These are phyloP conservation scores for Kurtzmaniella quercitrusa DNA, from an alignment of 1,139 yeast genomes.

Conservation along the genomic window DNA sequence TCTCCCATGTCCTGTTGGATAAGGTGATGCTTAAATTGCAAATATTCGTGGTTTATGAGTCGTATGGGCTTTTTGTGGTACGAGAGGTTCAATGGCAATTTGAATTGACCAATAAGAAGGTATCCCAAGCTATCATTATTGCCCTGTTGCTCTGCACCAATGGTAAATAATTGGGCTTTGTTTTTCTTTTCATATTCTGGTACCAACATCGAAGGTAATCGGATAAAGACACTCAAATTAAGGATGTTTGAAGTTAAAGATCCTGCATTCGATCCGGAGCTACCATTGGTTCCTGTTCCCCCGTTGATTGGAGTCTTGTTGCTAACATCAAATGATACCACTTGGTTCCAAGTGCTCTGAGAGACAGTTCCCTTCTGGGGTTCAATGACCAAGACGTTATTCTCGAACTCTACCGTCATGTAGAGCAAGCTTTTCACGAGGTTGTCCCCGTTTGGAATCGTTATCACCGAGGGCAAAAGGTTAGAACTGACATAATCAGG, in stretches of 20 bases:
- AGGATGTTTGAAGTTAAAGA: constrained; percentile 36
- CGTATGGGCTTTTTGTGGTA: constrained; percentile 36
- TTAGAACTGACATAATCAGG: constrained; percentile 35
- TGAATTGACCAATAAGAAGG: constrained; percentile 40
- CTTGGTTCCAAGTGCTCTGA: constrained; percentile 69
- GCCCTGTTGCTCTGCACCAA: neutral
- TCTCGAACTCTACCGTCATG: constrained; percentile 73
- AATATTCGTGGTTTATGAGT: constrained; percentile 43
- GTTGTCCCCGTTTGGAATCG: constrained; percentile 49
- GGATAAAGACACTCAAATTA: constrained; percentile 69
- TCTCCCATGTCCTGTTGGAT: constrained; percentile 38
- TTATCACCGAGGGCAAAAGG: constrained; percentile 63
- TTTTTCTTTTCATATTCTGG: constrained; percentile 37
- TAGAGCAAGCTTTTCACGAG: constrained; percentile 57
- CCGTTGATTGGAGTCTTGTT: neutral
- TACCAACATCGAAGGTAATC: constrained; percentile 66
- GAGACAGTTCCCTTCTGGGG: constrained; percentile 66
- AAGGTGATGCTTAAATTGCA: constrained; percentile 37
- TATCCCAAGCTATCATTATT: constrained; percentile 27
- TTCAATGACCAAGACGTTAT: constrained; percentile 78
- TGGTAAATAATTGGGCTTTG: constrained; percentile 28
- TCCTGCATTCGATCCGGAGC: neutral
- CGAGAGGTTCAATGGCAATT: constrained; percentile 38
- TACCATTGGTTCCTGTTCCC: constrained; percentile 8
- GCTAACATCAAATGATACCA: constrained; percentile 88